Evolutionary conservation across 495 filamentous ascomycete species (phyloP), one percentile per base, ranked within the genome.

Genomic region (Penicillium ucsense): DNA sequence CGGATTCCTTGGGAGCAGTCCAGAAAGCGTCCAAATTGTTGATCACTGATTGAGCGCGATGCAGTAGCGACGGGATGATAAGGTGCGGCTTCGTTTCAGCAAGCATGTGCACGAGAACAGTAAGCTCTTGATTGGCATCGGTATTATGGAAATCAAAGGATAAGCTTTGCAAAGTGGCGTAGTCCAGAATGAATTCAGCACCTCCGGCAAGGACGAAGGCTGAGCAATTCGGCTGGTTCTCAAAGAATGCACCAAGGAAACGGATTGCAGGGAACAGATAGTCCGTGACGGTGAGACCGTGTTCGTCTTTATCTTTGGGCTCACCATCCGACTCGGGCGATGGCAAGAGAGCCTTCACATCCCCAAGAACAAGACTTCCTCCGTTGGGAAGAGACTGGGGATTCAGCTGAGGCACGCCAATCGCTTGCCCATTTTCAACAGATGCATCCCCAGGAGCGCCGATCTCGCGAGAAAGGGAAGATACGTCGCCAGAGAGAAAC

Each of bases 31-130:
- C 66, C 9, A 96, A 73, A 37, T 68, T 74, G 52, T 88, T 75
- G 33, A 90, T 67, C 20, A 82, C 79, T 30, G 62, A 64, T 52
- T 94, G 85, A 6, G 84, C 77, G 38, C 88, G 79, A 48, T 80
- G 77, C 27, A 96, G 65, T 29, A 96, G 64, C 6, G 88, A 87
- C 0, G 89, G 88, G 8, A 97, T 67, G 3, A 88, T 82, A 6
- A 91, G 67, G 58, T 92, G 81, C 12, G 91, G 84, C 55, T 86
- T 89, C 10, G 80, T 79, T 59, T 97, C 94, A 33, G 89, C 80
- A 47, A 94, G 75, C 52, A 83, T 75, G 49, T 90, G 81, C 10
- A 94, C 68, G n/a, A 92, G 82, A 10, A 78, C 78, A 6, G 78
- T 75, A 31, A 95, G 70, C 45, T 82, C 79, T 33, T 81, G 77